Evolutionary conservation across 768 basidiomycete genomes (phyloP).

Genomic region (Cystobasidium onofrii): DNA sequence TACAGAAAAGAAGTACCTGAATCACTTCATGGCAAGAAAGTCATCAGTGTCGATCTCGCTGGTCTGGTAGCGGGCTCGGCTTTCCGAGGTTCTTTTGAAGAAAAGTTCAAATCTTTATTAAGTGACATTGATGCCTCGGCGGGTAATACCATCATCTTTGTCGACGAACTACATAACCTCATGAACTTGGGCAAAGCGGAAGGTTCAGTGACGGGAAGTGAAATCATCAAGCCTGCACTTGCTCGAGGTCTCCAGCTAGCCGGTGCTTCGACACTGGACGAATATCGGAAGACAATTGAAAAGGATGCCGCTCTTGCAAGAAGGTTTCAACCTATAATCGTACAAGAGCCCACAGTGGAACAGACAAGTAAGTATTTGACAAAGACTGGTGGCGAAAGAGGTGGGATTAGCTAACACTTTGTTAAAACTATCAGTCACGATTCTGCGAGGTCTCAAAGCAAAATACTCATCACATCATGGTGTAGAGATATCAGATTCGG

Average conservation of each 20-base stretch:
- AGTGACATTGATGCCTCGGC: conserved; percentile 81
- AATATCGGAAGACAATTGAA: conserved; percentile 89
- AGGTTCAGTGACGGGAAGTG: conserved; percentile 56
- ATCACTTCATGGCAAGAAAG: conserved; percentile 56
- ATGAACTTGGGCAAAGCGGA: conserved; percentile 68
- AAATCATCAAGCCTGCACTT: conserved; percentile 84
- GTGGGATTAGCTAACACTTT: too few relatives aligned
- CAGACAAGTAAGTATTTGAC: conserved; percentile 55
- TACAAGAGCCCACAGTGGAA: conserved; percentile 80
- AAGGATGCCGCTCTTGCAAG: conserved; percentile 56
- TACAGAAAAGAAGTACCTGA: conserved; percentile 84
- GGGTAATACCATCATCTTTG: conserved; percentile 77
- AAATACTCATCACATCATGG: conserved; percentile 68
- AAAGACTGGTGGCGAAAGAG: too few relatives aligned
- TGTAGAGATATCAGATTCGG: conserved; percentile 77
- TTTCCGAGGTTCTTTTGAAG: conserved; percentile 93
- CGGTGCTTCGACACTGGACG: conserved; percentile 83
- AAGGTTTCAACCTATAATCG: conserved; percentile 54
- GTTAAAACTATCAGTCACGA: conserved; percentile 52
- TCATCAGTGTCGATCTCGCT: conserved; percentile 87
- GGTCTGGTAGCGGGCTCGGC: conserved; percentile 90
- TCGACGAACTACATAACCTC: conserved; percentile 88
- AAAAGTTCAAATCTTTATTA: conserved; percentile 82
- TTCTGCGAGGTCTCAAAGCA: conserved; percentile 60
- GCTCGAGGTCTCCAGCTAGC: conserved; percentile 68